Base-by-base conservation (phyloP, 192 early-diverging fungal species). In the Coemansia sp. region DNA sequence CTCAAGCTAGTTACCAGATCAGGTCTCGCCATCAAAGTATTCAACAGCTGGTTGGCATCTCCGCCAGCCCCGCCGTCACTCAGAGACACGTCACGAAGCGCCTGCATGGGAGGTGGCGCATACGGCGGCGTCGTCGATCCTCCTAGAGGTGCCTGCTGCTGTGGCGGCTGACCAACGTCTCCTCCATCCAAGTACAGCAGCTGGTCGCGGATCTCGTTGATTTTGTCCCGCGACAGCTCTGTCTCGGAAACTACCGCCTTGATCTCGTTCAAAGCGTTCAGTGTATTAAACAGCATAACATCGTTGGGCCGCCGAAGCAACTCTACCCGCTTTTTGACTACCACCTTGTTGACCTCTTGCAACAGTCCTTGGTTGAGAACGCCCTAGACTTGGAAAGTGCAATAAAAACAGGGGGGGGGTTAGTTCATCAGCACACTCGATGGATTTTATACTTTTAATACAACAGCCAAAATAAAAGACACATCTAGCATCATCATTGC, bases 321-420 rank as follows among this genome's bases (percentile, higher is more conserved):
- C 57, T 77, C 74, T 7, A 77, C 64, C 32, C 67, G 58, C 61
- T 77, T 77, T 32, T 77, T 77, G 10, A 63, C 29, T 36, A 77
- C 41, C 14, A 71, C 35, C 37, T 48, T 63, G 54, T 67, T 61
- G 29, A 77, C 65, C 38, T 67, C 64, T 43, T 64, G 74, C 27
- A 77, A 52, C 60, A 77, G 56, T 3, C 46, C 56, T 17, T 67
- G 68, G 60, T 67, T 70, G 38, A 36, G 33, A 26, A 37, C 22
- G 6, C 39, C 68, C 74, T 77, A 77, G 21, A 62, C 21, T n/a
- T n/a, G n/a, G n/a, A 32, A 44, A 22, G 44, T 12, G 11, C 3
- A 54, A 26, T 4, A 38, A 38, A 60, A 27, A 56, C 26, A 44
- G 14, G 19, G 24, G 11, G 15, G 15, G 5, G n/a, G n/a, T n/a